These are phyloP conservation scores for Limnanthes douglasii DNA, from an alignment of 345 rosid species.

Conservation along the genomic window DNA sequence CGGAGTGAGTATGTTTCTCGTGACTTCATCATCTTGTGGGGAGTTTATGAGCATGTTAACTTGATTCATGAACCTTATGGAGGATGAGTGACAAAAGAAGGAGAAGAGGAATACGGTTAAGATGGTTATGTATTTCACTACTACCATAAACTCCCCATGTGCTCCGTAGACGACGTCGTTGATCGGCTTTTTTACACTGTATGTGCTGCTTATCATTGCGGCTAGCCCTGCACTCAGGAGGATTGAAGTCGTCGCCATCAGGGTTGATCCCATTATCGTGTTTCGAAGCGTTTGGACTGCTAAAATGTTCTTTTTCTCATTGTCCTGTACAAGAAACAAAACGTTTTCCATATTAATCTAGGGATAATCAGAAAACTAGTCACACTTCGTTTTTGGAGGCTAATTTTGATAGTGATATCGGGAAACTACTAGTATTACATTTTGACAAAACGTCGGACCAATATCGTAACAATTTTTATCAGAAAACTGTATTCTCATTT, in stretches of 20 bases:
- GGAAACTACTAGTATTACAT: background rate
- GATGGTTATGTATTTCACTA: conserved; percentile 54
- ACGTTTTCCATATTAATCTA: background rate
- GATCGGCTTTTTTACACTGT: conserved; percentile 65
- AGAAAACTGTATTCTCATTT: too few species aligned
- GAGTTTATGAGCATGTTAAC: conserved; percentile 52
- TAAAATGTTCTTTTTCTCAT: conserved; percentile 62
- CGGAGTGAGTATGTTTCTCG: conserved; percentile 19
- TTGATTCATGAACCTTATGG: conserved; percentile 67
- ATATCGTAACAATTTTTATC: too few species aligned
- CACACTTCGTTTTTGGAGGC: background rate
- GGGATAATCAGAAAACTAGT: background rate
- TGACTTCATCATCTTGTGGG: conserved; percentile 15
- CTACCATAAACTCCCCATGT: conserved; percentile 56
- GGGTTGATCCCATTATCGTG: conserved; percentile 75
- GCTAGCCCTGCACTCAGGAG: conserved; percentile 76
- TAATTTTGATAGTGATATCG: background rate
- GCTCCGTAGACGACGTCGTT: conserved; percentile 60
- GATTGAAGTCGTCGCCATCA: conserved; percentile 89
- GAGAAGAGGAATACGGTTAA: conserved; percentile 58
- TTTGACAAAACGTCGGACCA: too few species aligned
- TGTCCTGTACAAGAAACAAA: conserved; percentile 34
- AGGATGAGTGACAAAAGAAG: conserved; percentile 59
- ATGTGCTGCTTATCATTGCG: conserved; percentile 78
- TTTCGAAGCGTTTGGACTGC: conserved; percentile 71